phyloP scores from a whole-genome alignment of 2,329 filamentous ascomycete genomes.

The Pseudogymnoascus sp. region DNA sequence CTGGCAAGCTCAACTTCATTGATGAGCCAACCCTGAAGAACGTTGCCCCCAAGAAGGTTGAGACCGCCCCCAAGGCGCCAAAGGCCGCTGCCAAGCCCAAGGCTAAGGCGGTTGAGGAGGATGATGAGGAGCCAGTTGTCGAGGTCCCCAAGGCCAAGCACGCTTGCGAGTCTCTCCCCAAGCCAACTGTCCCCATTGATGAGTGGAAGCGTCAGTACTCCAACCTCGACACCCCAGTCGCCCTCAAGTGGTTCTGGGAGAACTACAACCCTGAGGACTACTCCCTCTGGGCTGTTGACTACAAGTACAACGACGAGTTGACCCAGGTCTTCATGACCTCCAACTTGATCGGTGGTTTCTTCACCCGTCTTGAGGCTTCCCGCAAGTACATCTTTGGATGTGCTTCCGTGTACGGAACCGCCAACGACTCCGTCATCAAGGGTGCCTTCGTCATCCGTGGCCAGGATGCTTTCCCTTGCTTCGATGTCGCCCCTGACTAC shows the following conservation, averaged over 20 bases:
- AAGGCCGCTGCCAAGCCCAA: conserved; percentile 42
- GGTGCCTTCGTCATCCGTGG: conserved; percentile 95
- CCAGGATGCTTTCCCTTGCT: conserved; percentile 75
- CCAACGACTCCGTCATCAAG: conserved; percentile 83
- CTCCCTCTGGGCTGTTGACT: conserved; percentile 88
- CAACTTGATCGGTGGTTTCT: conserved; percentile 98
- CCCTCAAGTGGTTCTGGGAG: conserved; percentile 98
- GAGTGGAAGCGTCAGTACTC: conserved; percentile 99
- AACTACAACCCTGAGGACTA: conserved; percentile 91
- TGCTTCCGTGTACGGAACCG: conserved; percentile 79
- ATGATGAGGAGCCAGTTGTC: conserved; percentile 50
- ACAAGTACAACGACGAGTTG: conserved; percentile 99
- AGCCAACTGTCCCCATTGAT: conserved; percentile 75
- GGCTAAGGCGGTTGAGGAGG: conserved; percentile 49
- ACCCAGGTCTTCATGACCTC: conserved; percentile 97
- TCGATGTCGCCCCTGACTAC: conserved; percentile 94
- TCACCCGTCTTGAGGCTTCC: conserved; percentile 90
- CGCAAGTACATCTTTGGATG: conserved; percentile 97
- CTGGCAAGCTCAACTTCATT: conserved; percentile 67
- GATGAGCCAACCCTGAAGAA: conserved; percentile 79
- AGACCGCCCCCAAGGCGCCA: conserved; percentile 53
- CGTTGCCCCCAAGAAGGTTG: conserved; percentile 67
- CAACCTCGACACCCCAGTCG: conserved; percentile 79
- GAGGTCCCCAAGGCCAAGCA: conserved; percentile 89
- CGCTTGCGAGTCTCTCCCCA: conserved; percentile 77